Base-by-base conservation (phyloP, 176 grass and related monocot species). In the Ensete ventricosum region DNA sequence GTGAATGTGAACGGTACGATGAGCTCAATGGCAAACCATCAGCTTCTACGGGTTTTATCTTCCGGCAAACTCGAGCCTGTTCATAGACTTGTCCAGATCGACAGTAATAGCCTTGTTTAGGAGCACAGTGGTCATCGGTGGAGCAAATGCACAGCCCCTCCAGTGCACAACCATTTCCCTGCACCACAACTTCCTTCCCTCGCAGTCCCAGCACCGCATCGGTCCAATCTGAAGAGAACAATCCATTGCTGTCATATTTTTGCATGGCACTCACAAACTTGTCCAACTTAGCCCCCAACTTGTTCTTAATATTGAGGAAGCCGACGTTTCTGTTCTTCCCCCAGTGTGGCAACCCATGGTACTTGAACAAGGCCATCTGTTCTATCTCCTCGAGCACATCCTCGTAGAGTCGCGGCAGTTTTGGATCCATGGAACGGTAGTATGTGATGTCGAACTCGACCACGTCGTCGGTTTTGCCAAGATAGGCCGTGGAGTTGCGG, bases 141-240 rank as follows among this genome's bases (percentile, higher is more conserved):
- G 74, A 76, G 74, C 84, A 90, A 49, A 90, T 74, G 74, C 88
- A 90, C 55, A 84, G 71, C 9, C 88, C 81, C 73, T 87, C 88
- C 0, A 90, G 71, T 1, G 84, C 88, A 76, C 88, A 90, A 11
- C 88, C 82, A 8, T 83, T 26, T 48, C 70, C 78, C 1, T 67
- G n/a, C 8, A 87, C 53, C 50, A 24, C 9, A 50, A 67, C 68
- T 17, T 77, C 80, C 8, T 73, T 84, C 17, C 62, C 79, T 24
- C 1, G 54, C 60, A 90, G 20, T 12, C 84, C 88, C 0, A 90
- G 84, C 75, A 90, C 84, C 17, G 85, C 83, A 29, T 90, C 88
- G 3, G 81, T 90, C 88, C 88, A 86, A 77, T 90, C 88, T 63
- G 83, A 83, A 20, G 84, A 90, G 87, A 89, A 89, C 74, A 89